Evolutionary conservation across 805 yeast species (phyloP), one percentile per base, ranked within the genome.

Genomic region (Pichia manshurica): DNA sequence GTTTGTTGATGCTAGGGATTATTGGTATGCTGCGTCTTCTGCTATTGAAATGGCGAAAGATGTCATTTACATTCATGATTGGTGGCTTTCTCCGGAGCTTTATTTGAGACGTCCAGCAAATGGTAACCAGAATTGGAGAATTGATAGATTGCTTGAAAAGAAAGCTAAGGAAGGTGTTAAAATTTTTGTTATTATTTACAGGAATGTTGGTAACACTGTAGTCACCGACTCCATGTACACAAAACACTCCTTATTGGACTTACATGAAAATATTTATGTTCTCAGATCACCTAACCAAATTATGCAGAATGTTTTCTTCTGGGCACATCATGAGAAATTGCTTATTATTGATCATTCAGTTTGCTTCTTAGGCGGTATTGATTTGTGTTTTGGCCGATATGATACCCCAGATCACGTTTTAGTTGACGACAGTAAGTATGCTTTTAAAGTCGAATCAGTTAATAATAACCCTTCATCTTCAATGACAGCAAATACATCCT

Each of bases 281-380:
- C 77, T 93, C 51, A 78, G 99, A 56, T 90, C 97, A 0, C 99
- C 99, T 5, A 90, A 93, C 57, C 99, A 93, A 63, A 78, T 93
- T 62, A 68, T 87, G 46, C 97, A 93, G 62, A 87, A 87, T 56
- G 91, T 96, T 0, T 85, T 81, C 59, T 95, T 93, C 63, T 93
- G 99, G 99, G 99, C 99, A 0, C 99, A 93, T 69, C 99, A 93
- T 68, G 99, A 93, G 60, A 93, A 93, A 60, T 65, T 93, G 48
- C 81, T 90, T 51, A 77, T 93, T 32, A 71, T 93, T 49, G 99
- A 93, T 65, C 87, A 87, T 54, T 82, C 90, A 0, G 75, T 89
- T 39, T 95, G 95, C 2, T 93, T 91, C 61, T 69, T 89, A 46
- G 99, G 99, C 33, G 99, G 99, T 34, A 82, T 91, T 55, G 99